Base-by-base conservation (phyloP, 2,329 filamentous ascomycete species). In the Colletotrichum tofieldiae region DNA sequence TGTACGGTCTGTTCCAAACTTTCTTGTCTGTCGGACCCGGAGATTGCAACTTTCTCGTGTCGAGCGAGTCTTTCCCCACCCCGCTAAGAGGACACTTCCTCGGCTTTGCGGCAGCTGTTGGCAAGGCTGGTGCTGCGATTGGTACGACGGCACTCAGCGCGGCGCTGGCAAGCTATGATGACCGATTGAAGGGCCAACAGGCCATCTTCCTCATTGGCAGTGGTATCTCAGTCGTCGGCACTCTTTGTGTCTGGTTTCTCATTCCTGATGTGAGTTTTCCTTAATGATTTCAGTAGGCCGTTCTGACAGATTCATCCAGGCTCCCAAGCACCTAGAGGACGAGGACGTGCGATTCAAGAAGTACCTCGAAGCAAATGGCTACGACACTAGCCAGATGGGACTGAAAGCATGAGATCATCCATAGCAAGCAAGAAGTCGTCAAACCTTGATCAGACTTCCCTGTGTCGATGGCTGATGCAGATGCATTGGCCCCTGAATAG, bases 1-100 rank as follows among this genome's bases (percentile, higher is more conserved):
- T 88, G 45, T 88, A 88, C 71, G 87, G 86, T 0, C 78, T 88
- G 2, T 85, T 88, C 78, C 84, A 86, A 76, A 83, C 78, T 29
- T 85, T 80, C 29, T 84, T 84, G 20, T 86, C 87, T 32, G 78
- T 87, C n/a, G 84, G 85, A 0, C 85, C 84, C 0, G 85, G 85
- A 0, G 82, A 85, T 61, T 86, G 83, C 75, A 83, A 87, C 4
- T 86, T 86, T 1, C 78, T 88, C 0, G 79, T 88, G 4, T 86
- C 83, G 1, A 86, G 84, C 5, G 87, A 89, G 75, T 82, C 84
- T 1, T 88, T 86, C 71, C 83, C 86, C 0, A 88, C 86, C 0
- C 84, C 85, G 0, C 83, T 88, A 0, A 80, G 86, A 12, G 87
- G 87, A 0, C 86, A 84, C 16, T 86, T 86, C 65, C 86, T 87